Percentiles rank a stretch among this genome's conserved stretches.
Conservation (phyloP, 2,329 filamentous ascomycete species). For the Calonectria montana region DNA sequence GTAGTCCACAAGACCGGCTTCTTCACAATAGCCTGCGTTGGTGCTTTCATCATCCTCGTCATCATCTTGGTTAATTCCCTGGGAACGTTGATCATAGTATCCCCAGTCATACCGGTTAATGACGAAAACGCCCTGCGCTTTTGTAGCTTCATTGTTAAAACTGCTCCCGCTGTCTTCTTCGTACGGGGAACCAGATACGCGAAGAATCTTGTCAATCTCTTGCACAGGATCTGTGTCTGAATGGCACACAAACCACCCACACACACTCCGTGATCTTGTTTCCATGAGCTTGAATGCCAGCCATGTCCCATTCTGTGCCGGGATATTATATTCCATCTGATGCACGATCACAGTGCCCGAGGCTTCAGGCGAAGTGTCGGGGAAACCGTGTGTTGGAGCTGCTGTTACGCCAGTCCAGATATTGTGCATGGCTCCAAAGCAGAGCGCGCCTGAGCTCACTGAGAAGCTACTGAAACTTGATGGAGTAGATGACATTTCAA, state of each 20-base stretch:
- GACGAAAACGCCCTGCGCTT: constrained; percentile 3
- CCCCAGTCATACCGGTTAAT: constrained; percentile 19
- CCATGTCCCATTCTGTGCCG: constrained; percentile 13
- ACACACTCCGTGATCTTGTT: neutral
- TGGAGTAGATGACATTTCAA: neutral
- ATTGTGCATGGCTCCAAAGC: constrained; percentile 17
- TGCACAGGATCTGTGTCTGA: neutral
- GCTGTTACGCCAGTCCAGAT: constrained; percentile 3
- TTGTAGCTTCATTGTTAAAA: neutral
- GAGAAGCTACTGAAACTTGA: neutral
- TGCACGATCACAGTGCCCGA: neutral
- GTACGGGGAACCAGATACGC: constrained; percentile 16
- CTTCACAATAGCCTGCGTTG: neutral
- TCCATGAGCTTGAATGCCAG: neutral
- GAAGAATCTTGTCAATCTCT: constrained; percentile 16
- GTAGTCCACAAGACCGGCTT: constrained; percentile 2
- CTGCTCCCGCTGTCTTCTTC: constrained; percentile 7
- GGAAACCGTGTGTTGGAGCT: neutral
- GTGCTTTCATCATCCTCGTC: neutral
- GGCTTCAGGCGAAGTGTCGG: neutral
- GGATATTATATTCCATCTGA: constrained; percentile 8
- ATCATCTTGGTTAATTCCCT: neutral
- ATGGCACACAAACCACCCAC: constrained; percentile 8
- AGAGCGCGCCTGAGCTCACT: constrained; percentile 7
- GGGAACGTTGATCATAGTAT: neutral